phyloP scores from a whole-genome alignment of 108 stramenopile species.

The Skeletonema marinoi region DNA sequence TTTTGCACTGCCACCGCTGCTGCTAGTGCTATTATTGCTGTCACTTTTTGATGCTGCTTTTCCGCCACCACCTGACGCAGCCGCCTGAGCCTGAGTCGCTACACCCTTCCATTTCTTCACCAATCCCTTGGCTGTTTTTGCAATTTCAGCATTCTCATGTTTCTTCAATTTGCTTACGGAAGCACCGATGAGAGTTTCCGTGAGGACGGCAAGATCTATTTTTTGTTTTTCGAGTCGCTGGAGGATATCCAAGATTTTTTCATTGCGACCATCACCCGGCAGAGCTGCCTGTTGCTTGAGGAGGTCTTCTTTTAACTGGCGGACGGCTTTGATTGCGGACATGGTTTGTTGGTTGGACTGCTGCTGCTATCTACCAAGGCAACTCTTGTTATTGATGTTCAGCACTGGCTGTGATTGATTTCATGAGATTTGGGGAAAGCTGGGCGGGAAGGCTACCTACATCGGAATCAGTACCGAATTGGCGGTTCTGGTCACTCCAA shows the following conservation, averaged over 20 bases:
- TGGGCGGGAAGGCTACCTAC: background rate
- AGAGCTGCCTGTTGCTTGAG: constrained; percentile 59
- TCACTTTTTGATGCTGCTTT: constrained; percentile 14
- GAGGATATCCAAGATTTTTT: constrained; percentile 76
- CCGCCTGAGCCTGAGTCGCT: constrained; percentile 57
- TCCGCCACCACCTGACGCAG: background rate
- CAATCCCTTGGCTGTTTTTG: constrained; percentile 62
- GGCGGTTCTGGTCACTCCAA: background rate
- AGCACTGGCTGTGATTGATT: too few species aligned
- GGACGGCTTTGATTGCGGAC: constrained; percentile 51
- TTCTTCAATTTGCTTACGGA: constrained; percentile 79
- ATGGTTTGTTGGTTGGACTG: background rate
- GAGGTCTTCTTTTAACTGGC: constrained; percentile 72
- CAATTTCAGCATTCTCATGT: constrained; percentile 49
- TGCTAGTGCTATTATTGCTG: constrained; percentile 3
- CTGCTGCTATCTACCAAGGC: background rate
- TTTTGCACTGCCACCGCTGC: constrained; percentile 15
- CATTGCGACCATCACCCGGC: constrained; percentile 52
- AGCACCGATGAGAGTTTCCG: constrained; percentile 82
- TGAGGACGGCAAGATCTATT: constrained; percentile 71
- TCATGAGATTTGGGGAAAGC: too few species aligned
- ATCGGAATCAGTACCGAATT: background rate
- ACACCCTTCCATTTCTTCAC: constrained; percentile 90
- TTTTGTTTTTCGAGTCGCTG: constrained; percentile 62
- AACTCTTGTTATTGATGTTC: background rate